A percentile compares a stretch with the other conserved stretches of the same genome.
These are phyloP conservation scores for Claviceps humidiphila DNA, from an alignment of 2,329 filamentous ascomycete species.

Conservation along the genomic window DNA sequence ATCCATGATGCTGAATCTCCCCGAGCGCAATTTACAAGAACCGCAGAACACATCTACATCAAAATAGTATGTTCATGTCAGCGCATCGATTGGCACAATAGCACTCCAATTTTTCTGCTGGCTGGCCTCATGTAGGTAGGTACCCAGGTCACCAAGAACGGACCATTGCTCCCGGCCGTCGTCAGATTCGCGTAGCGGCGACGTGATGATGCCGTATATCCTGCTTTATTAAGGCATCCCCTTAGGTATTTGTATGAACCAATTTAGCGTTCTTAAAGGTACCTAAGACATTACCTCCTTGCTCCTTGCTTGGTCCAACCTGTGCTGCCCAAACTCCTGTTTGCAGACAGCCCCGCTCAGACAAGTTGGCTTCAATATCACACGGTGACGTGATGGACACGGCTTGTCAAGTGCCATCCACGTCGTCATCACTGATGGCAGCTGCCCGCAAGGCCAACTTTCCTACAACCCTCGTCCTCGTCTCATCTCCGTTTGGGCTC, in stretches of 20 bases:
- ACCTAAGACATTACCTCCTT: no score
- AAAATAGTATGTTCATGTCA: no score
- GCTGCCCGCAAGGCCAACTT: not conserved
- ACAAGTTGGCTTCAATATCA: not conserved
- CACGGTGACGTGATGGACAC: slow-evolving; percentile 10
- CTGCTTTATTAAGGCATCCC: no score
- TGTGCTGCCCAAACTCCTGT: not conserved
- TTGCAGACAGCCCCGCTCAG: not conserved
- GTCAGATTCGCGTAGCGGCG: not conserved
- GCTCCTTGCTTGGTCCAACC: not conserved
- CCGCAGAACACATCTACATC: no score
- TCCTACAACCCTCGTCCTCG: not conserved
- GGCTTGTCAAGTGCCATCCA: not conserved
- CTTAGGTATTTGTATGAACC: no score
- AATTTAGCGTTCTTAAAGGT: no score
- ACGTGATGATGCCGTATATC: not conserved
- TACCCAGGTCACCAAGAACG: not conserved
- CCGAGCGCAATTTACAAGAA: no score
- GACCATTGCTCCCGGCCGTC: not conserved
- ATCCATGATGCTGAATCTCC: no score
- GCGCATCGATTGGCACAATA: no score
- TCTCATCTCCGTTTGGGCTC: not conserved
- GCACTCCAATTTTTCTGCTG: no score
- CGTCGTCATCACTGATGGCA: slow-evolving; percentile 1
- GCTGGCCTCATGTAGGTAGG: no score